These are phyloP conservation scores for Pseudogymnoascus sp. DNA, from an alignment of 2,329 filamentous ascomycete species.

Conservation along the genomic window DNA sequence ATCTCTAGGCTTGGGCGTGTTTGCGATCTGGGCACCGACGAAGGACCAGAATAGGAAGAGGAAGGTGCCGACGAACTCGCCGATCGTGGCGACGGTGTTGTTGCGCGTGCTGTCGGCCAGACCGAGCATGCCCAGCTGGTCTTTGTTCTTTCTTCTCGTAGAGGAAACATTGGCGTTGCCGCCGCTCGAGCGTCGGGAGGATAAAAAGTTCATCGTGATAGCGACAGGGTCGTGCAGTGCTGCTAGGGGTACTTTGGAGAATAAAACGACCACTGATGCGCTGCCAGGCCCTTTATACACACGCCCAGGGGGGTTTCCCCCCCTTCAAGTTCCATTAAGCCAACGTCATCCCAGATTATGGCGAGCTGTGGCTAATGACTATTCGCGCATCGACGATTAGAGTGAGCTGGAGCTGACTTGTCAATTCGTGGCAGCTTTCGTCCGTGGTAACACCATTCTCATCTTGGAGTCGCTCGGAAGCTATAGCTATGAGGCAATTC, in stretches of 20 bases:
- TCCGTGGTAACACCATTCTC: not conserved
- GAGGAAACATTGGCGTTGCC: not conserved
- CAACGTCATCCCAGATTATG: not conserved
- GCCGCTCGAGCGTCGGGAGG: not conserved
- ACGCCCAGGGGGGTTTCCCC: not conserved
- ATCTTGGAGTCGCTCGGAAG: not conserved
- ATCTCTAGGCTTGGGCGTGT: conserved; percentile 25
- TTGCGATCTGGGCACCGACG: conserved; percentile 16
- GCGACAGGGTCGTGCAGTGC: not conserved
- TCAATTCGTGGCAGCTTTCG: not conserved
- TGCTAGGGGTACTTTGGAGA: not conserved
- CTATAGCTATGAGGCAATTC: conserved; percentile 1
- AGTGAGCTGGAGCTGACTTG: not conserved
- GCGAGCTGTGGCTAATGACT: not conserved
- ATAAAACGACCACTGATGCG: not conserved
- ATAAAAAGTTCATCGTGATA: not conserved
- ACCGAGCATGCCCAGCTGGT: conserved; percentile 9
- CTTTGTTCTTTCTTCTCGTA: not conserved
- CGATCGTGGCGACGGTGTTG: conserved; percentile 37
- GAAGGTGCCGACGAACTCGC: conserved; percentile 44
- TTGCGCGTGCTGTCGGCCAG: conserved; percentile 26
- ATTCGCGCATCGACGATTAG: not conserved
- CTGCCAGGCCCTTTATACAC: not conserved
- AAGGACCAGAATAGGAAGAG: conserved; percentile 26
- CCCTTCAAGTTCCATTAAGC: not conserved